Percentiles rank a stretch among this genome's conserved stretches.
These are phyloP conservation scores for Botryotinia globosa DNA, from an alignment of 2,329 filamentous ascomycete genomes.

Conservation along the genomic window DNA sequence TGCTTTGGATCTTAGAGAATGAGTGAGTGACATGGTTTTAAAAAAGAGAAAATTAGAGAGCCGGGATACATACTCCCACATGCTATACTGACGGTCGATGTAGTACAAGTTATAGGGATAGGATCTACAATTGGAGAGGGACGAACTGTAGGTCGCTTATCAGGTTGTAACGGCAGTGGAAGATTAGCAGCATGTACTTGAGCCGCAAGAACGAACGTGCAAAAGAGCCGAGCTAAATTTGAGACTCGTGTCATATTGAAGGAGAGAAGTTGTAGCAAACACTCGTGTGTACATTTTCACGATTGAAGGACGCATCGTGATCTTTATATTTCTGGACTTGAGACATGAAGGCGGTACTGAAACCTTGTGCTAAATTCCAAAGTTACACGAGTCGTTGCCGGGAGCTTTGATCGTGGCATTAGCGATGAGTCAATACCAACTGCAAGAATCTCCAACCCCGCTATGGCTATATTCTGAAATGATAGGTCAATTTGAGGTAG, in stretches of 20 bases:
- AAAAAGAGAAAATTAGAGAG: background rate
- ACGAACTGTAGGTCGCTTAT: background rate
- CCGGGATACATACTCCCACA: background rate
- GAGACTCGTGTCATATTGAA: conserved; percentile 3
- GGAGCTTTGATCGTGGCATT: background rate
- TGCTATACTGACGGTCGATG: background rate
- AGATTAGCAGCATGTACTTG: background rate
- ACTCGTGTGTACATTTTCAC: background rate
- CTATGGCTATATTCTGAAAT: background rate
- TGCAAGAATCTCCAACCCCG: background rate
- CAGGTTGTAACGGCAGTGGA: background rate
- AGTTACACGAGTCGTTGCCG: background rate
- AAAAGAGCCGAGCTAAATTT: background rate
- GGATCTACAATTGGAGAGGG: background rate
- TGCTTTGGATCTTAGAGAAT: background rate
- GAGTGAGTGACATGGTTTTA: background rate
- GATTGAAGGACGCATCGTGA: too few relatives aligned
- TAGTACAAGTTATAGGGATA: background rate
- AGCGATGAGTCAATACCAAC: background rate
- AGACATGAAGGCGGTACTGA: background rate
- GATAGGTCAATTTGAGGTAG: background rate
- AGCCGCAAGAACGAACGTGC: background rate
- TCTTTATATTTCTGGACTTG: background rate
- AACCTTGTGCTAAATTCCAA: background rate
- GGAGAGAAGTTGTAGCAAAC: background rate